Conservation (phyloP, 345 rosid genomes). For the Pistacia integerrima region DNA sequence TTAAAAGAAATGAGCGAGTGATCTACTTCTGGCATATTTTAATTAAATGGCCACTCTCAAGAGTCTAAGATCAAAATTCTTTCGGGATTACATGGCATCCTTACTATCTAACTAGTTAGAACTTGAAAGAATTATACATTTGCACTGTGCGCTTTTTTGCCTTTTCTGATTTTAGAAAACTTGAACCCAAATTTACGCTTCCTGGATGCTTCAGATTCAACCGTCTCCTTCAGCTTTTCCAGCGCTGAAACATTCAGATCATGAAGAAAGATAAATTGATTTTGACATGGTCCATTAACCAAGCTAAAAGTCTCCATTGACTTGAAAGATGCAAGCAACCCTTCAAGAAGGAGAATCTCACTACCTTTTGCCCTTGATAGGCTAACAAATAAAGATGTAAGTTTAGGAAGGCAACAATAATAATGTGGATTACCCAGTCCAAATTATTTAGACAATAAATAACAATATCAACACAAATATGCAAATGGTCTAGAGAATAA, state of each 20-base stretch:
- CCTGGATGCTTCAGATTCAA: constrained; percentile 65
- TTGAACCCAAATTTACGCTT: constrained; percentile 51
- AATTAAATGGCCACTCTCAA: no score
- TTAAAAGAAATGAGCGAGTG: no score
- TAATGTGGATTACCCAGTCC: background rate
- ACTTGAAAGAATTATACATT: background rate
- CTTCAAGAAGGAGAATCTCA: background rate
- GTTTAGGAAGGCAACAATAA: background rate
- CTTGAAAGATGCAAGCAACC: background rate
- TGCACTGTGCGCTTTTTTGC: constrained; percentile 14
- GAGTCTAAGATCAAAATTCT: no score
- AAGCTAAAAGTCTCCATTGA: background rate
- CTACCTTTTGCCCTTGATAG: background rate
- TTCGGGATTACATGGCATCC: no score
- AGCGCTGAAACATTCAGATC: constrained; percentile 47
- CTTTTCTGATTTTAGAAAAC: constrained; percentile 38
- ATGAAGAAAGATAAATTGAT: background rate
- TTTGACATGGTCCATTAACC: background rate
- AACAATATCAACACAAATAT: background rate
- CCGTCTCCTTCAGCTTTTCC: constrained; percentile 69
- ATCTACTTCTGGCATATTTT: no score
- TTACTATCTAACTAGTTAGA: no score
- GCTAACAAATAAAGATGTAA: background rate
- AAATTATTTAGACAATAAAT: background rate
- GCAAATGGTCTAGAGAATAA: background rate